phyloP scores from a whole-genome alignment of 2,329 filamentous ascomycete genomes.

The Alternaria tenuissima region DNA sequence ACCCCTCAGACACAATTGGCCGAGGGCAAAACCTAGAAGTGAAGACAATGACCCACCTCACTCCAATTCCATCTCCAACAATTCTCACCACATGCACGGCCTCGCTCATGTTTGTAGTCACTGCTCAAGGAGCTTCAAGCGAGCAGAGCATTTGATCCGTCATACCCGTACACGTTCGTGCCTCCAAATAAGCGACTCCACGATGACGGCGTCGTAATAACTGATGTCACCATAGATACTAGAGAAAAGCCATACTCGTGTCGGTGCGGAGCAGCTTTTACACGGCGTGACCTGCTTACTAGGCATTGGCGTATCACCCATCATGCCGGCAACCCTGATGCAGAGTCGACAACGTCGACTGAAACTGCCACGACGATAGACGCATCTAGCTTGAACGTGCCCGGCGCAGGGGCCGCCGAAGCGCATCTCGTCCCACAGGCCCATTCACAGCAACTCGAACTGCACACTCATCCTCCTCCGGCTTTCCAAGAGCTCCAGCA shows the following conservation, averaged over 20 bases:
- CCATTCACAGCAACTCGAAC: conserved; percentile 19
- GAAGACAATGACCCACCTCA: conserved; percentile 11
- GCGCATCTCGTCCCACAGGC: conserved; percentile 12
- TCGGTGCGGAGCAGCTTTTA: conserved; percentile 38
- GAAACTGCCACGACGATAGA: conserved; percentile 11
- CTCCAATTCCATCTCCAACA: conserved; percentile 27
- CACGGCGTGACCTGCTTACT: conserved; percentile 41
- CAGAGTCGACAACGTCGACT: conserved; percentile 16
- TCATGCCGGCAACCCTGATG: conserved; percentile 21
- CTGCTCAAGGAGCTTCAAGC: conserved; percentile 41
- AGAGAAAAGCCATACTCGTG: conserved; percentile 43
- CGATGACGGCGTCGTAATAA: background rate
- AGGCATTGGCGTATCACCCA: conserved; percentile 42
- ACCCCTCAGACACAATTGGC: conserved; percentile 8
- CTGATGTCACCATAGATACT: conserved; percentile 35
- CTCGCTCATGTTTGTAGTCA: conserved; percentile 36
- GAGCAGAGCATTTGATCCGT: conserved; percentile 41
- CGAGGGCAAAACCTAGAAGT: conserved; percentile 7
- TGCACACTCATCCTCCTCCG: conserved; percentile 17
- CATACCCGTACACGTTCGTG: conserved; percentile 44
- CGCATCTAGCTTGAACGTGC: conserved; percentile 5
- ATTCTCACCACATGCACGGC: conserved; percentile 33
- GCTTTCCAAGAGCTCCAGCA: conserved; percentile 20
- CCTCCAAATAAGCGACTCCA: conserved; percentile 9
- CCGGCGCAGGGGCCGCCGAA: conserved; percentile 1